Evolutionary conservation across 371 early-diverging fungal species (phyloP).

Genomic region (Mucor plumbeus): DNA sequence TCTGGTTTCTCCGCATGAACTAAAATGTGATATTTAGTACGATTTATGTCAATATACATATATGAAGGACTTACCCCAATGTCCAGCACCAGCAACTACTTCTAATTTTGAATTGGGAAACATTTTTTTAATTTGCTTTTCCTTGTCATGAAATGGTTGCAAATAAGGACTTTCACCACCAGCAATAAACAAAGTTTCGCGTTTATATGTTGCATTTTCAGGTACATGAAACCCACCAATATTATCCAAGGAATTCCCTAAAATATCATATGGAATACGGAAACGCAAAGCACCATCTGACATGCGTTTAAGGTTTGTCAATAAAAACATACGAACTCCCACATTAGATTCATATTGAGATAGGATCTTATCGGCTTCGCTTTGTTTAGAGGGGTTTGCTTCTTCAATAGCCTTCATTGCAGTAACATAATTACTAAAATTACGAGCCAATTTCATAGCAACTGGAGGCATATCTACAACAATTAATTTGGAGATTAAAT

Average conservation of each 20-base stretch:
- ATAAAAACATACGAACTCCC: conserved; percentile 81
- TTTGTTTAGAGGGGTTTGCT: conserved; percentile 58
- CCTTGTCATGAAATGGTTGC: conserved; percentile 41
- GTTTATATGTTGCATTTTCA: conserved; percentile 37
- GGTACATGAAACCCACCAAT: conserved; percentile 64
- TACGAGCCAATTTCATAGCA: conserved; percentile 49
- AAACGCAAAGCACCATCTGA: conserved; percentile 56
- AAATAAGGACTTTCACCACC: conserved; percentile 78
- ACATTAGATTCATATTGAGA: conserved; percentile 58
- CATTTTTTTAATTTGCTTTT: conserved; percentile 54
- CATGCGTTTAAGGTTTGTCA: conserved; percentile 83
- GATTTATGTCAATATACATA: neutral
- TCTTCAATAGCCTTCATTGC: conserved; percentile 75
- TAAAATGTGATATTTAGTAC: conserved; percentile 25
- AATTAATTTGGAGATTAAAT: conserved; percentile 68
- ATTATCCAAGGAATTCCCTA: conserved; percentile 60
- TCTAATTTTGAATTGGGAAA: conserved; percentile 72
- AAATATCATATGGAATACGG: conserved; percentile 74
- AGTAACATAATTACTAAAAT: conserved; percentile 64
- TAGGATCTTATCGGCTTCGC: conserved; percentile 79
- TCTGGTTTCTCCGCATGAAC: conserved; percentile 88
- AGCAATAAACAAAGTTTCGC: conserved; percentile 80
- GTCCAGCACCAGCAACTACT: conserved; percentile 75
- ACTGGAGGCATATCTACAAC: conserved; percentile 91
- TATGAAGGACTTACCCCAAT: conserved; percentile 77